Conservation (phyloP, 441 rosid species). For the Capsella rubella region DNA sequence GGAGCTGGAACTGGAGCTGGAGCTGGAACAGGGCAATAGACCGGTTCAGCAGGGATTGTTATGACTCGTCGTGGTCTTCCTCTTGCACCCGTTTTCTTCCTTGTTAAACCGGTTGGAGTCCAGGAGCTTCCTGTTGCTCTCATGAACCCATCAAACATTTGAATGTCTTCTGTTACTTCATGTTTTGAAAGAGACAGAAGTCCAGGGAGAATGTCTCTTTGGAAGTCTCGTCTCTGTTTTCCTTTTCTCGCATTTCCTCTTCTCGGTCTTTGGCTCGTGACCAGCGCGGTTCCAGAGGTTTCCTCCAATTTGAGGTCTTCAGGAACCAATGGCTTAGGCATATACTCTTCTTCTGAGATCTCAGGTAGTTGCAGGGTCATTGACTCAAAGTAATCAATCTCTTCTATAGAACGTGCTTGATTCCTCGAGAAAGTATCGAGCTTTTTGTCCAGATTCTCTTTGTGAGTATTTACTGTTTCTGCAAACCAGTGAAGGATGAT, state of each 20-base stretch:
- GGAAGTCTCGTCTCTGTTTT: constrained; percentile 96
- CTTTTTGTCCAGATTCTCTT: constrained; percentile 58
- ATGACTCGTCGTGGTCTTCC: constrained; percentile 66
- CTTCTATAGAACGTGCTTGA: constrained; percentile 56
- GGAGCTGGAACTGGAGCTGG: constrained; percentile 16
- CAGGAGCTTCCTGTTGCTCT: constrained; percentile 83
- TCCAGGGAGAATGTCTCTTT: constrained; percentile 98
- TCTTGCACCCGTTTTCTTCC: constrained; percentile 77
- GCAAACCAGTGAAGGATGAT: constrained; percentile 89
- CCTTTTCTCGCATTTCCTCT: constrained; percentile 91
- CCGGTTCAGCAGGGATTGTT: constrained; percentile 40
- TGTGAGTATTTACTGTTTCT: constrained; percentile 60
- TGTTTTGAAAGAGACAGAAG: constrained; percentile 86
- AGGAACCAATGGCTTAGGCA: constrained; percentile 82
- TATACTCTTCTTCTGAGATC: constrained; percentile 74
- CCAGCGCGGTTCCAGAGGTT: constrained; percentile 46
- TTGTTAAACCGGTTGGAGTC: constrained; percentile 61
- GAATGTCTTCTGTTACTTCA: constrained; percentile 96
- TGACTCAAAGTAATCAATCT: constrained; percentile 79
- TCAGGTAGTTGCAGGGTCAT: constrained; percentile 77
- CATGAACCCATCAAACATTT: constrained; percentile 91
- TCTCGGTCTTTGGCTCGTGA: constrained; percentile 58
- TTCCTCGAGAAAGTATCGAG: constrained; percentile 48
- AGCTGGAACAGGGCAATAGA: constrained; percentile 24
- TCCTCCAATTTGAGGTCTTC: constrained; percentile 71